These are phyloP conservation scores for Truncatella angustata DNA, from an alignment of 2,329 filamentous ascomycete genomes.

Conservation along the genomic window DNA sequence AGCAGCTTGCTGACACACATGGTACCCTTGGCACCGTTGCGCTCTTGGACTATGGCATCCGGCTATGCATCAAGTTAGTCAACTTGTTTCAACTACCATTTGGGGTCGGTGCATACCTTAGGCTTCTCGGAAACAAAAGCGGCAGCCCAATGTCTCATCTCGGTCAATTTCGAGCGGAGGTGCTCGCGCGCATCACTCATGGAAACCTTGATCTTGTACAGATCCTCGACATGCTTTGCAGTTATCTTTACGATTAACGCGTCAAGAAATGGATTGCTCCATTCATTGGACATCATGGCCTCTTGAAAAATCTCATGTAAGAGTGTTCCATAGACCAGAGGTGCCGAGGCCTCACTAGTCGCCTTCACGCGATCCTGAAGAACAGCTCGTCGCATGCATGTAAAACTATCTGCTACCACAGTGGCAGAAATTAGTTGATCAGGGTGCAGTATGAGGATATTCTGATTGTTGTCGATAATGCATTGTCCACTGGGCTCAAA, in stretches of 20 bases:
- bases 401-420: constrained; percentile 93
- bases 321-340: constrained; percentile 88
- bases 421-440: constrained; percentile 95
- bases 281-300: constrained; percentile 78
- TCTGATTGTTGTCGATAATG: constrained; percentile 76
- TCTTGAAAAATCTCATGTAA: constrained; percentile 95
- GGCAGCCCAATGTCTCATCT: constrained; percentile 79
- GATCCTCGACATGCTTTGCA: constrained; percentile 78
- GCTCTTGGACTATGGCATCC: constrained; percentile 74
- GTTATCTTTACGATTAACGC: constrained; percentile 66
- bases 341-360: constrained; percentile 73
- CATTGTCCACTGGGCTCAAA: constrained; percentile 72
- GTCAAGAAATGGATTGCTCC: constrained; percentile 69
- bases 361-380: constrained; percentile 94
- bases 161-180: constrained; percentile 77
- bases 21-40: constrained; percentile 71
- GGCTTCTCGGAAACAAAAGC: constrained; percentile 74
- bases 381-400: constrained; percentile 85
- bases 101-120: constrained; percentile 46
- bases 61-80: constrained; percentile 35
- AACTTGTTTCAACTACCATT: no score
- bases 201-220: constrained; percentile 83
- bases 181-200: constrained; percentile 73
- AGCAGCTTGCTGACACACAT: constrained; percentile 92
- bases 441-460: constrained; percentile 88